Evolutionary conservation across 2,329 filamentous ascomycete genomes (phyloP).

Genomic region (Pleurostoma richardsiae): DNA sequence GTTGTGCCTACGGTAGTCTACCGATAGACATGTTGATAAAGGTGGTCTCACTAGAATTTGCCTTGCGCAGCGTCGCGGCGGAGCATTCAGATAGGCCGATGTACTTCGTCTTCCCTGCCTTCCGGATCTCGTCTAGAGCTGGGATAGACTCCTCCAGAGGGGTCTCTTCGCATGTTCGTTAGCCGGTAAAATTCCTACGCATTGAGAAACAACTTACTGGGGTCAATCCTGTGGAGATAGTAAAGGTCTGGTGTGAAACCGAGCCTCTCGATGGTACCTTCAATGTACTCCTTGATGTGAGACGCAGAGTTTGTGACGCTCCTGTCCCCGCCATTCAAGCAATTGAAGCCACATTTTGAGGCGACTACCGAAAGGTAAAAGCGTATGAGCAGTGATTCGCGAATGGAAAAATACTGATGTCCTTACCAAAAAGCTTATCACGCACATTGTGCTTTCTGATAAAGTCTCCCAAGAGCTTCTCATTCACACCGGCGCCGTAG

Average conservation of each 20-base stretch:
- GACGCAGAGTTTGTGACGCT: constrained; percentile 29
- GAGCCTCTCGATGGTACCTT: constrained; percentile 40
- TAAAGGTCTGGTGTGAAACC: constrained; percentile 41
- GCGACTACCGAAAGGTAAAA: constrained; percentile 26
- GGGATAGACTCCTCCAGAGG: constrained; percentile 41
- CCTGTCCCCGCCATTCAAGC: constrained; percentile 21
- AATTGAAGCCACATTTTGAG: constrained; percentile 40
- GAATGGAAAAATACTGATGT: not conserved
- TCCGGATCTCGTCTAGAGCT: constrained; percentile 38
- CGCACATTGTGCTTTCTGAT: constrained; percentile 44
- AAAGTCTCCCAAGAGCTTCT: constrained; percentile 44
- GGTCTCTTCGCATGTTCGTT: constrained; percentile 17
- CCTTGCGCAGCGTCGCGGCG: constrained; percentile 35
- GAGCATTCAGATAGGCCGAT: constrained; percentile 43
- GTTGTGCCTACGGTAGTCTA: not conserved
- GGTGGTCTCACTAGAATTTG: constrained; percentile 29
- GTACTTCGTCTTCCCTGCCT: constrained; percentile 40
- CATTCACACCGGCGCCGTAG: constrained; percentile 40
- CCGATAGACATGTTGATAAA: not conserved
- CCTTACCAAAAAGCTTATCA: constrained; percentile 41
- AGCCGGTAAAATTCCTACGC: not conserved
- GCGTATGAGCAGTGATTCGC: not conserved
- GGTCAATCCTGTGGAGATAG: constrained; percentile 37
- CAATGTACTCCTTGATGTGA: constrained; percentile 38
- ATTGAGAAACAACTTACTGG: constrained; percentile 24